phyloP scores from a whole-genome alignment of 139 green algal species.

The Auxenochlorella pyrenoidosa region DNA sequence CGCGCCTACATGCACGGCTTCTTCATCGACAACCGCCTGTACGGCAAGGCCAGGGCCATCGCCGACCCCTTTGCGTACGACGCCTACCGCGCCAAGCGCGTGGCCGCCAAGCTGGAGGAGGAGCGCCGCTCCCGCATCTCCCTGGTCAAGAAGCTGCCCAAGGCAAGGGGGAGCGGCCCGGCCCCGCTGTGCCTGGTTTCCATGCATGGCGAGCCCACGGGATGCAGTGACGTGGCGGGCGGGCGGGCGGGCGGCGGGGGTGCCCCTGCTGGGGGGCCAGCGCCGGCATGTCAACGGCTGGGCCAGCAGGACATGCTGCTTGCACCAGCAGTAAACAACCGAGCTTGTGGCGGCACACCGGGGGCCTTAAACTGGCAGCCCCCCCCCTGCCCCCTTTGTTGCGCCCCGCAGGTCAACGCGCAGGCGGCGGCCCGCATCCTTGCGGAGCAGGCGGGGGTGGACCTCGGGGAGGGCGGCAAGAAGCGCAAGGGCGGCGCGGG shows the following conservation, averaged over 20 bases:
- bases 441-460: conserved; percentile 45
- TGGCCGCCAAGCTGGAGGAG: conserved; percentile 89
- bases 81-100: conserved; percentile 82
- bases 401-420: conserved; percentile 77
- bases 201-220: too few relatives aligned
- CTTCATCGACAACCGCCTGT: conserved; percentile 96
- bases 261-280: too few relatives aligned
- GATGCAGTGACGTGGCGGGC: too few relatives aligned
- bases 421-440: conserved; percentile 72
- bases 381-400: not conserved
- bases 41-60: conserved; percentile 73
- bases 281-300: too few relatives aligned
- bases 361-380: too few relatives aligned
- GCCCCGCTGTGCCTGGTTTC: too few relatives aligned
- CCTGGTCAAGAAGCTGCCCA: conserved; percentile 85
- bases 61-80: conserved; percentile 94
- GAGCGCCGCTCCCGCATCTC: conserved; percentile 87
- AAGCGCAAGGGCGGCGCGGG: conserved; percentile 17
- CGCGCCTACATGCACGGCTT: conserved; percentile 99
- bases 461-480: conserved; percentile 33
- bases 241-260: too few relatives aligned
- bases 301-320: too few relatives aligned
- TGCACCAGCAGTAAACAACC: too few relatives aligned
- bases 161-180: conserved; percentile 72
- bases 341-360: too few relatives aligned